Conservation (phyloP, 805 yeast species). For the Pichia thaimueangensis region DNA sequence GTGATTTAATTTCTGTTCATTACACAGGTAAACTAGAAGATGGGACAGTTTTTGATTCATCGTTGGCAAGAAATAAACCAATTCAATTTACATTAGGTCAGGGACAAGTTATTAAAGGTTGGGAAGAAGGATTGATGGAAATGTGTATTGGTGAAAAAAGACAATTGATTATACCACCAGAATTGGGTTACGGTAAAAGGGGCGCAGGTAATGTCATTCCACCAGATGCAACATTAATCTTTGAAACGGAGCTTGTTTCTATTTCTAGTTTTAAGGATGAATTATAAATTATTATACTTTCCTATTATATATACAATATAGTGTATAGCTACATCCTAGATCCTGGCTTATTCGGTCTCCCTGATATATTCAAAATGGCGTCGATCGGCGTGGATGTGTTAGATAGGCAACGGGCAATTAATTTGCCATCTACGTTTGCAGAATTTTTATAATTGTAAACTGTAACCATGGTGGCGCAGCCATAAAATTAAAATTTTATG, state of each 20-base stretch:
- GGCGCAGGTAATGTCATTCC: slow-evolving; percentile 72
- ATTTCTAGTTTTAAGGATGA: slow-evolving; percentile 30
- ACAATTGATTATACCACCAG: slow-evolving; percentile 70
- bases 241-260: slow-evolving; percentile 58
- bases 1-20: slow-evolving; percentile 70
- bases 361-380: too few species aligned
- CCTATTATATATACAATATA: too few species aligned
- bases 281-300: slow-evolving; percentile 14
- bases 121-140: slow-evolving; percentile 80
- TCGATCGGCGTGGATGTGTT: too few species aligned
- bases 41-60: slow-evolving; percentile 72
- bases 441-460: too few species aligned
- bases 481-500: too few species aligned
- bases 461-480: too few species aligned
- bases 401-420: too few species aligned
- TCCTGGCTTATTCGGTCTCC: too few species aligned
- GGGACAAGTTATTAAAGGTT: slow-evolving; percentile 79
- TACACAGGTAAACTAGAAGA: slow-evolving; percentile 66
- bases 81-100: slow-evolving; percentile 65
- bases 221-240: slow-evolving; percentile 63
- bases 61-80: slow-evolving; percentile 58
- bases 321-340: too few species aligned
- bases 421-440: too few species aligned
- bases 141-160: slow-evolving; percentile 91
- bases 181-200: slow-evolving; percentile 67